Percentiles rank a stretch among this genome's conserved stretches.
Evolutionary conservation across 2,329 filamentous ascomycete species (phyloP).

Genomic region (Pestalotiopsis fici): DNA sequence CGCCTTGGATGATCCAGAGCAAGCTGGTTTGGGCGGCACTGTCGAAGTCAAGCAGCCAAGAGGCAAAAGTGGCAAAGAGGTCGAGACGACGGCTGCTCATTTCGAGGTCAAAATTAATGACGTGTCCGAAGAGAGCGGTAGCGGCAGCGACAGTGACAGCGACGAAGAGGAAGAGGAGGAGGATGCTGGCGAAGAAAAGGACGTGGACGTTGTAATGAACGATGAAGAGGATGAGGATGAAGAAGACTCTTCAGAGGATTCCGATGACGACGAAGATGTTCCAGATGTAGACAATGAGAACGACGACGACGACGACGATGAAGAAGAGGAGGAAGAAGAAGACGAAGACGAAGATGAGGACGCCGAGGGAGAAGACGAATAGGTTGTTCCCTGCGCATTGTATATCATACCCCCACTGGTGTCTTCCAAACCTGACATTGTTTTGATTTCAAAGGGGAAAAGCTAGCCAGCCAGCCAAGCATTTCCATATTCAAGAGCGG

Average conservation of each 20-base stretch:
- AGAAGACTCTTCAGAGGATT: background rate
- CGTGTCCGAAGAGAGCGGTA: conserved; percentile 1
- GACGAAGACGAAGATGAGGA: conserved; percentile 9
- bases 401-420: background rate
- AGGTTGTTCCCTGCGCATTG: background rate
- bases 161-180: conserved; percentile 9
- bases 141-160: conserved; percentile 7
- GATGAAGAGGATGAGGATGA: conserved; percentile 12
- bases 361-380: conserved; percentile 9
- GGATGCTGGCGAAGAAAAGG: conserved; percentile 8
- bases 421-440: background rate
- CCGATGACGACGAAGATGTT: conserved; percentile 10
- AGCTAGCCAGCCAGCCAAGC: background rate
- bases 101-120: conserved; percentile 18
- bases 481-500: background rate
- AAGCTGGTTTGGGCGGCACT: conserved; percentile 28
- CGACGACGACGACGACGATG: conserved; percentile 7
- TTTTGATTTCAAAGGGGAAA: background rate
- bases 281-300: conserved; percentile 2
- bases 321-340: conserved; percentile 11
- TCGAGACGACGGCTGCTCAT: conserved; percentile 18
- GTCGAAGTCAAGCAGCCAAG: conserved; percentile 36
- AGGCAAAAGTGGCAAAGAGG: conserved; percentile 25
- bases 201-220: conserved; percentile 10
- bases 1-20: background rate